Evolutionary conservation across 2,329 filamentous ascomycete genomes (phyloP).

Genomic region (Fusarium solani-melongenae): DNA sequence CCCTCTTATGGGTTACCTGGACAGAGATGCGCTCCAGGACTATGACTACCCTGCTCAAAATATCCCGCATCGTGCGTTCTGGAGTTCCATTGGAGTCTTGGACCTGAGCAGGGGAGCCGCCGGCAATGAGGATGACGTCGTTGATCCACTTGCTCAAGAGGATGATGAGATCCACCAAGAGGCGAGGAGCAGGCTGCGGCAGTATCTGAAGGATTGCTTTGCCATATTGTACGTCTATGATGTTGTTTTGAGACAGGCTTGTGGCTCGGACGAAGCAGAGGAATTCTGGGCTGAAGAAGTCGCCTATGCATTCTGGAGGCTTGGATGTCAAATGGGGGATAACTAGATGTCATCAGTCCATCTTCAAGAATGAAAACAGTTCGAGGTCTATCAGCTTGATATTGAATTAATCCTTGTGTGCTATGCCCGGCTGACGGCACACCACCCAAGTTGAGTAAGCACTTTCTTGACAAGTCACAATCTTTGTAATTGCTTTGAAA

Average conservation of each 20-base stretch:
- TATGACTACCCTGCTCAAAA: conserved; percentile 14
- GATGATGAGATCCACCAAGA: neutral
- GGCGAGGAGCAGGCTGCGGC: neutral
- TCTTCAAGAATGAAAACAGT: neutral
- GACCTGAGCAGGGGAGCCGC: rapidly evolving
- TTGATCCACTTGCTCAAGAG: neutral
- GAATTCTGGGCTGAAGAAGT: neutral
- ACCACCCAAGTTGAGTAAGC: neutral
- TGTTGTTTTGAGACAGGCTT: neutral
- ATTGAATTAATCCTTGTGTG: neutral
- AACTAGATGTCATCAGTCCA: neutral
- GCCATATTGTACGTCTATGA: conserved; percentile 12
- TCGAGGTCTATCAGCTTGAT: neutral
- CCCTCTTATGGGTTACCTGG: neutral
- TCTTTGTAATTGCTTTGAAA: conserved; percentile 5
- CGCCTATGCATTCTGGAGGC: neutral
- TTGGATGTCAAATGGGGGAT: neutral
- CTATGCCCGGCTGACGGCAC: neutral
- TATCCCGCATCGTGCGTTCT: conserved; percentile 10
- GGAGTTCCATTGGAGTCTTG: conserved; percentile 3
- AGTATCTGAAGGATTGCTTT: conserved; percentile 14
- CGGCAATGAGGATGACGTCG: neutral
- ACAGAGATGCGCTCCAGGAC: neutral
- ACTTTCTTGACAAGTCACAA: neutral
- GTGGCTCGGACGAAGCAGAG: neutral